Percentiles rank a stretch among this genome's conserved stretches.
Evolutionary conservation across 2,329 filamentous ascomycete species (phyloP).

Genomic region (Exophiala xenobiotica): DNA sequence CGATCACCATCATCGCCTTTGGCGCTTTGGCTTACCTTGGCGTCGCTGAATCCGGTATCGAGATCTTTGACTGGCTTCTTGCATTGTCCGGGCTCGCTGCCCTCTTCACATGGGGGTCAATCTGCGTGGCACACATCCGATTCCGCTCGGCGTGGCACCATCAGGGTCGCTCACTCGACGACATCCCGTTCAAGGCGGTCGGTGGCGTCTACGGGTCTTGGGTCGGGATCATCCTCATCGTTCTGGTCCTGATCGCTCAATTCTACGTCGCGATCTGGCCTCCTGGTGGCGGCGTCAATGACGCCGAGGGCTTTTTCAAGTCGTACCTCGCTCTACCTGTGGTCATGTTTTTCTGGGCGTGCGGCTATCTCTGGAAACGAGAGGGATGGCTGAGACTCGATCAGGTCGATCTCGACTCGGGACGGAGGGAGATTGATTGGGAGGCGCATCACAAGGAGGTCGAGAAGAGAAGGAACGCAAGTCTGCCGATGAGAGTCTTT

Average conservation of each 20-base stretch:
- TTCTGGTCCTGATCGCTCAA: slow-evolving; percentile 74
- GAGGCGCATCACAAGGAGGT: slow-evolving; percentile 55
- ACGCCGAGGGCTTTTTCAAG: slow-evolving; percentile 68
- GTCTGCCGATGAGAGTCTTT: neutral
- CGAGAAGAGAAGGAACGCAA: slow-evolving; percentile 6
- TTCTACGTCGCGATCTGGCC: slow-evolving; percentile 87
- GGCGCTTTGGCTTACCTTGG: slow-evolving; percentile 44
- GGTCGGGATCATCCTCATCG: slow-evolving; percentile 73
- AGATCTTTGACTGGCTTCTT: slow-evolving; percentile 64
- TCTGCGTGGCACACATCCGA: slow-evolving; percentile 65
- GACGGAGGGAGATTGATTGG: slow-evolving; percentile 65
- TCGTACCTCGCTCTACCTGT: slow-evolving; percentile 58
- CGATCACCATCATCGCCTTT: slow-evolving; percentile 39
- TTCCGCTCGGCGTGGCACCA: slow-evolving; percentile 11
- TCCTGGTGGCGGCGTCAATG: slow-evolving; percentile 52
- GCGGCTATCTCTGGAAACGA: slow-evolving; percentile 65
- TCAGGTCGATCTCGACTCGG: slow-evolving; percentile 67
- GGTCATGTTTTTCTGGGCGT: slow-evolving; percentile 56
- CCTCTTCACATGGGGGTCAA: slow-evolving; percentile 66
- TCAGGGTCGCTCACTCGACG: slow-evolving; percentile 69
- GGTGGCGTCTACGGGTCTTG: slow-evolving; percentile 78
- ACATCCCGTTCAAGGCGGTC: slow-evolving; percentile 79
- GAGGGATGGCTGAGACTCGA: slow-evolving; percentile 57
- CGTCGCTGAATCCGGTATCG: slow-evolving; percentile 43
- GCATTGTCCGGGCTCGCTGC: slow-evolving; percentile 62